Conservation (phyloP, 768 basidiomycete species). For the Suillus weaverae region DNA sequence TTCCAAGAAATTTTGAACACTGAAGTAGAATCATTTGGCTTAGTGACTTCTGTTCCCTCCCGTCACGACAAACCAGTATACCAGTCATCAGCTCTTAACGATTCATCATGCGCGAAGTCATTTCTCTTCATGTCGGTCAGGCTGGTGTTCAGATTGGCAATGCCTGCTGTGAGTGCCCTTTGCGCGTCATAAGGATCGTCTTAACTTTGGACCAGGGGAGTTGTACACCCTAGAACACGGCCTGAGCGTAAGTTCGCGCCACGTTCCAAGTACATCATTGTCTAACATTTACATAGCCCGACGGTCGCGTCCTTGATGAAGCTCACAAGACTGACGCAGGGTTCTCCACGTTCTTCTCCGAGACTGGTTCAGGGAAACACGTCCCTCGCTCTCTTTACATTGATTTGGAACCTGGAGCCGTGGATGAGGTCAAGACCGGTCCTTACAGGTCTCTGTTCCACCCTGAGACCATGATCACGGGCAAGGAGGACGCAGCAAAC, state of each 20-base stretch:
- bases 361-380: constrained; percentile 89
- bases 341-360: constrained; percentile 98
- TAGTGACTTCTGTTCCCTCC: constrained; percentile 14
- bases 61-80: constrained; percentile 14
- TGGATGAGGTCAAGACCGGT: constrained; percentile 94
- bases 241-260: constrained; percentile 67
- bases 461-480: constrained; percentile 94
- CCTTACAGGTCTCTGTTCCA: constrained; percentile 94
- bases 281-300: constrained; percentile 56
- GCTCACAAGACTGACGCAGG: constrained; percentile 71
- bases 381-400: constrained; percentile 97
- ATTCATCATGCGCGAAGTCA: constrained; percentile 81
- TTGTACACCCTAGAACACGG: constrained; percentile 98
- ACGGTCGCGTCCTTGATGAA: constrained; percentile 80
- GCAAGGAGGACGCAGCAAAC: constrained; percentile 99
- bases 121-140: constrained; percentile 96
- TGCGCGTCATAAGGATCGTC: constrained; percentile 11
- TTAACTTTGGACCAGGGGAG: constrained; percentile 64
- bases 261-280: not conserved
- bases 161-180: constrained; percentile 79
- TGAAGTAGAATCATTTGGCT: not conserved
- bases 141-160: constrained; percentile 95
- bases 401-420: constrained; percentile 91
- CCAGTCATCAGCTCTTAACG: constrained; percentile 14
- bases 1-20: constrained; percentile 22